Conservation (phyloP, 1,284 basidiomycete species). For the Microbotryomycetes sp. region DNA sequence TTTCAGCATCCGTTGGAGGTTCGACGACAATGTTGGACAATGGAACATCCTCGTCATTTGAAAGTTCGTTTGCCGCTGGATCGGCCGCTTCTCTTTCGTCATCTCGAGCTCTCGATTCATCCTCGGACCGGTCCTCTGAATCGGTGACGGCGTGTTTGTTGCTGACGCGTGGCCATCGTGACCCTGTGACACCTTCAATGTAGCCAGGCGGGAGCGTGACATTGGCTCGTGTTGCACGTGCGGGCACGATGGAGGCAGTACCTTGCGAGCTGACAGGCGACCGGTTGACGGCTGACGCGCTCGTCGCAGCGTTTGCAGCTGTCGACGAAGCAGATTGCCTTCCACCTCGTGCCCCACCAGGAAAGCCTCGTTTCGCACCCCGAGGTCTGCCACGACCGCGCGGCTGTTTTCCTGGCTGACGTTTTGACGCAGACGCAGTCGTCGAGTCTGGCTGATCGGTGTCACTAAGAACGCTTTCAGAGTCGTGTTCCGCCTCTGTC, state of each 20-base stretch:
- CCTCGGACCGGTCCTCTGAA: neutral
- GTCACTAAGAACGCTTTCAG: neutral
- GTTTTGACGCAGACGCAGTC: neutral
- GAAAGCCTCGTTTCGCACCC: neutral
- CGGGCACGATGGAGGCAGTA: neutral
- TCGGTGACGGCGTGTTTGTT: neutral
- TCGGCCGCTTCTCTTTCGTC: neutral
- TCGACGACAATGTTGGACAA: neutral
- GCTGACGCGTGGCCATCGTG: slow-evolving; percentile 1
- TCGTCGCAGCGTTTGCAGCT: neutral
- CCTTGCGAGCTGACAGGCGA: too few species aligned
- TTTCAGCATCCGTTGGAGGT: neutral
- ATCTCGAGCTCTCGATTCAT: neutral
- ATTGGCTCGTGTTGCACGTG: slow-evolving; percentile 16
- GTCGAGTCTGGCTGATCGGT: neutral
- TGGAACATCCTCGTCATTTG: neutral
- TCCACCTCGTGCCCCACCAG: neutral
- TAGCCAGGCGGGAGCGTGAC: slow-evolving; percentile 23
- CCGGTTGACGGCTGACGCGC: neutral
- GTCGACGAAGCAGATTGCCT: too few species aligned
- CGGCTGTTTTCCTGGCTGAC: neutral
- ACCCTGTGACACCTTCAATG: slow-evolving; percentile 20
- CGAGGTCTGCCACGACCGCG: neutral
- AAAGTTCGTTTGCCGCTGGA: neutral
- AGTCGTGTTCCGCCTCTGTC: neutral